Evolutionary conservation across 208 protist species (phyloP).

Genomic region (Leishmania amazonensis): DNA sequence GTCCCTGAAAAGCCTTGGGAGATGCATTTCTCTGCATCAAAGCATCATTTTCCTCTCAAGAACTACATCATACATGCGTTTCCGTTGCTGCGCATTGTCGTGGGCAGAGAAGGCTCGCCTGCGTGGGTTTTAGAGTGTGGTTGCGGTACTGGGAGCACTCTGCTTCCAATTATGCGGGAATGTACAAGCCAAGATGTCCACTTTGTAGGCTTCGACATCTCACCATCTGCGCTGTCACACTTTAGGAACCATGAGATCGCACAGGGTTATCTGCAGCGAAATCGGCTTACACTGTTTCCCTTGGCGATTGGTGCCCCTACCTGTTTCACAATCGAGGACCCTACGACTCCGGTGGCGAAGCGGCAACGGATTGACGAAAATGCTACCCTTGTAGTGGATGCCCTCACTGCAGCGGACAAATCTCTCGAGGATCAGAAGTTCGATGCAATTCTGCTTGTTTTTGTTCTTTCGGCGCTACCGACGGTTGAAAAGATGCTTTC

Average conservation of each 20-base stretch:
- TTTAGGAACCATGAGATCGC: constrained; percentile 55
- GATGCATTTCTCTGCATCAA: constrained; percentile 48
- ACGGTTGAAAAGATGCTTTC: constrained; percentile 57
- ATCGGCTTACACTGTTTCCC: constrained; percentile 40
- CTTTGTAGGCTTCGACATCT: constrained; percentile 78
- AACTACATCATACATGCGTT: constrained; percentile 84
- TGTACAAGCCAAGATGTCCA: constrained; percentile 33
- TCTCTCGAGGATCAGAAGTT: constrained; percentile 27
- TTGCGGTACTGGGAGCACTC: constrained; percentile 76
- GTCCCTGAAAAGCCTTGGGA: constrained; percentile 45
- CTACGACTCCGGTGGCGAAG: constrained; percentile 14
- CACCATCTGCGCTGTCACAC: constrained; percentile 40
- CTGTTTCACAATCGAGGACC: neutral
- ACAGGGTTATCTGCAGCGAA: constrained; percentile 18
- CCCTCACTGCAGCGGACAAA: constrained; percentile 23
- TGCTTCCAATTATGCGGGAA: constrained; percentile 67
- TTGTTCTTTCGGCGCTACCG: constrained; percentile 81
- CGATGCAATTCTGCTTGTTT: constrained; percentile 71
- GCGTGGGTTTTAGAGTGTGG: constrained; percentile 68
- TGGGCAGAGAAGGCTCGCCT: neutral
- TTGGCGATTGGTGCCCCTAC: constrained; percentile 27
- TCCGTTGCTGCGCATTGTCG: constrained; percentile 47
- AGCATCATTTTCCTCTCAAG: constrained; percentile 78
- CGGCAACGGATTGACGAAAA: constrained; percentile 24
- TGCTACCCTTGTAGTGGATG: constrained; percentile 22